Evolutionary conservation across 75 land plant genomes (phyloP).

Genomic region (Sequoia sempervirens): DNA sequence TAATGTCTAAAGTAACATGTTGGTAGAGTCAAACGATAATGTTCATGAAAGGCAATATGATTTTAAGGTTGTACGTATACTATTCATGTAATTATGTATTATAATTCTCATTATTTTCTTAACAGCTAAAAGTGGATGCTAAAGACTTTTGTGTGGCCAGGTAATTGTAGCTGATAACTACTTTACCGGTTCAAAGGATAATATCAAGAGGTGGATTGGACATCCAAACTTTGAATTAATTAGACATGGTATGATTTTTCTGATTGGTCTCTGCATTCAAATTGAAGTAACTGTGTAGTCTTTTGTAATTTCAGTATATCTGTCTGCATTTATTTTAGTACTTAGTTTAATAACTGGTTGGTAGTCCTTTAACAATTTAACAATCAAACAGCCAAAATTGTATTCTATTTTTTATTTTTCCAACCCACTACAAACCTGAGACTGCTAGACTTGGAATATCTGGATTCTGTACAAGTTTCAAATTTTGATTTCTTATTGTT

Average conservation of each 20-base stretch:
- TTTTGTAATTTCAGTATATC: background rate
- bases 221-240: slow-evolving; percentile 89
- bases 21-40: background rate
- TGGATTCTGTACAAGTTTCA: background rate
- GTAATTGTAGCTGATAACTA: slow-evolving; percentile 82
- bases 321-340: background rate
- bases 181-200: slow-evolving; percentile 84
- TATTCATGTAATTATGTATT: background rate
- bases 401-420: background rate
- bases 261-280: background rate
- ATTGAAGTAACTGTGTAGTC: background rate
- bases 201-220: slow-evolving; percentile 72
- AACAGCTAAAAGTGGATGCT: background rate
- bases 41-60: background rate
- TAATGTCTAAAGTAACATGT: background rate
- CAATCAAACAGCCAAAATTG: background rate
- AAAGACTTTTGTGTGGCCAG: slow-evolving; percentile 18
- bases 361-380: background rate
- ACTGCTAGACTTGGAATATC: background rate
- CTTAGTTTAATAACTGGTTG: background rate
- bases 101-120: background rate
- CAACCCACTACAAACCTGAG: background rate
- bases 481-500: background rate
- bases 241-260: slow-evolving; percentile 59
- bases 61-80: background rate